phyloP scores from a whole-genome alignment of 208 protist species.

The Leishmania major region DNA sequence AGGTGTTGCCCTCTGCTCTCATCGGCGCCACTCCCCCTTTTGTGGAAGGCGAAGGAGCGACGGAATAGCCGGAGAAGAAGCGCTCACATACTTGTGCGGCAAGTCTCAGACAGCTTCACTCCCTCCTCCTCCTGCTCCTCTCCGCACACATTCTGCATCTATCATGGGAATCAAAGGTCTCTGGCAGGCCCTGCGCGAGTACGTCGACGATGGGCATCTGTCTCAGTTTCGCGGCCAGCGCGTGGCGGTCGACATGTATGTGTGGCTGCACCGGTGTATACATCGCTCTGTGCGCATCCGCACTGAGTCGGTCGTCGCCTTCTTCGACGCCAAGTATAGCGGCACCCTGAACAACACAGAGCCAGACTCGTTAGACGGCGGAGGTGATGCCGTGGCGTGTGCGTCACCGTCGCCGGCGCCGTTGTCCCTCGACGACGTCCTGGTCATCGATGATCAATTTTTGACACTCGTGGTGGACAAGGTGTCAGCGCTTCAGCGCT shows the following conservation, averaged over 20 bases:
- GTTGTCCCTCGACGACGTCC: slow-evolving; percentile 35
- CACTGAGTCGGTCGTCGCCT: slow-evolving; percentile 23
- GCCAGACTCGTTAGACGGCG: background rate
- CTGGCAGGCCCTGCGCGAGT: slow-evolving; percentile 73
- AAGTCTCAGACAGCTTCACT: background rate
- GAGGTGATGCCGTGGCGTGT: background rate
- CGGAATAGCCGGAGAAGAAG: background rate
- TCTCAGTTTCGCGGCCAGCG: slow-evolving; percentile 75
- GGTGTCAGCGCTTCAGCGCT: slow-evolving; percentile 52
- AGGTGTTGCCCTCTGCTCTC: background rate
- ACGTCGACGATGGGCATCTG: slow-evolving; percentile 75
- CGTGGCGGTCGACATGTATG: slow-evolving; percentile 90
- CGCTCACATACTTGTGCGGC: background rate
- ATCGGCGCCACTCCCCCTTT: background rate
- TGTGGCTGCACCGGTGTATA: slow-evolving; percentile 83
- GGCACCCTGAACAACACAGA: background rate
- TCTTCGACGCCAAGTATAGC: slow-evolving; percentile 35
- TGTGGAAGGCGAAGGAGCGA: background rate
- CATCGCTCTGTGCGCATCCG: slow-evolving; percentile 47
- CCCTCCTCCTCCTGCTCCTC: background rate
- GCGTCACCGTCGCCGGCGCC: slow-evolving; percentile 11
- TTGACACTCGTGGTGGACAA: slow-evolving; percentile 40
- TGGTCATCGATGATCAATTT: slow-evolving; percentile 39
- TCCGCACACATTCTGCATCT: background rate
- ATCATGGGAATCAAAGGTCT: slow-evolving; percentile 88